Evolutionary conservation across 2,329 filamentous ascomycete genomes (phyloP), one percentile per base, ranked within the genome.

Genomic region (Aureobasidium vineae): DNA sequence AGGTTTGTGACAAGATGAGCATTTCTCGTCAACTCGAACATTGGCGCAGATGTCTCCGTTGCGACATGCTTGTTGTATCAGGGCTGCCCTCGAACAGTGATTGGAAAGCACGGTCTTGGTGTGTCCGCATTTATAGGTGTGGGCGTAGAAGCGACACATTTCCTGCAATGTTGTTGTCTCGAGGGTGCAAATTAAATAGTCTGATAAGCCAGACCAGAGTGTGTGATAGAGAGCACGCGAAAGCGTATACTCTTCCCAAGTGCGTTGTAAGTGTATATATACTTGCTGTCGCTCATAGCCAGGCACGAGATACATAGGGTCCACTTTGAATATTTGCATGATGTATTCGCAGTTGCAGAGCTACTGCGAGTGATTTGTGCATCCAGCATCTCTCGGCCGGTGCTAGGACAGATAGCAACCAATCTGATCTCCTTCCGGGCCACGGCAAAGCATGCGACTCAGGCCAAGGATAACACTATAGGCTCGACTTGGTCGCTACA

Each of bases 101-200:
- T 70, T 71, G 21, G 76, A 74, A 66, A 77, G 77, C 60, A 77
- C 73, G 13, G 74, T 80, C 66, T 75, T 73, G 19, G 78, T 79
- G 71, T 82, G 80, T 52, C 79, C 79, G 71, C 80, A 82, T 16
- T 73, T 71, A 73, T 81, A 77, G 3, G 73, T 76, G 74, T 82
- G 80, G 56, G 79, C 80, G 72, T 81, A 80, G 73, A 80, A 81
- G 72, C 76, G 79, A 74, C 79, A 81, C 80, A 81, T 82, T 4
- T 28, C 15, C 38, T 26, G 33, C 36, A 2, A 13, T 56, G 36
- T 4, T 28, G 19, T 23, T 13, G 33, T 15, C n/a, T 53, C 4
- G 3, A 38, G 16, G 2, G 5, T 3, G 31, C n/a, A 4, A 38
- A 10, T 38, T 7, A 10, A 8, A 38, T 8, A 10, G 3, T 15